phyloP scores from a whole-genome alignment of 2,329 filamentous ascomycete species.

The Pseudocercospora eumusae region DNA sequence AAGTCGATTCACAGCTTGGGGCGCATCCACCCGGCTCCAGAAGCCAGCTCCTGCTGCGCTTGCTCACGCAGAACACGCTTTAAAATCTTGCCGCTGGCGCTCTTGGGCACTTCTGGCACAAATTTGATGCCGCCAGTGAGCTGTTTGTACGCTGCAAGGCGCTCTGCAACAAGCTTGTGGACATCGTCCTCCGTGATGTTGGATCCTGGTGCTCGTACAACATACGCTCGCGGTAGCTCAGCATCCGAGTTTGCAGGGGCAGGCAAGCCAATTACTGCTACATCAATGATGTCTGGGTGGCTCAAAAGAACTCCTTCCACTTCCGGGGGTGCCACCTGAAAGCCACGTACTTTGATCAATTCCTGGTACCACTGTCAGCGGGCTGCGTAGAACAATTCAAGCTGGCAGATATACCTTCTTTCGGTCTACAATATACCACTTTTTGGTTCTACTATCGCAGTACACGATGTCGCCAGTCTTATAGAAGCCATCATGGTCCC shows the following conservation, averaged over 20 bases:
- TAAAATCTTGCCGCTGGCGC: neutral
- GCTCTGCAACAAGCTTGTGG: slow-evolving; percentile 42
- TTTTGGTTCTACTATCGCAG: neutral
- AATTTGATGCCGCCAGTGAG: slow-evolving; percentile 45
- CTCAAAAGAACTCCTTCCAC: slow-evolving; percentile 51
- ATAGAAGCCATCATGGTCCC: neutral
- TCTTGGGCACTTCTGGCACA: neutral
- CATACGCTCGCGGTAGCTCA: neutral
- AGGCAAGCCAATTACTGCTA: neutral
- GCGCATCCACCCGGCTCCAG: neutral
- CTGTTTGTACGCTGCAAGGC: slow-evolving; percentile 50
- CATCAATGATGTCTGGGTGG: slow-evolving; percentile 45
- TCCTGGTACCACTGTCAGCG: slow-evolving; percentile 37
- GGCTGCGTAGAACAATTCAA: neutral
- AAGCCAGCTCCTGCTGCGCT: neutral
- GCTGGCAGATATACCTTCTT: neutral
- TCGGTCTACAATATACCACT: neutral
- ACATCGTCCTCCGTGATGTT: slow-evolving; percentile 42
- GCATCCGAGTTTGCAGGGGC: neutral
- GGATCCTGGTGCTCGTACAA: neutral
- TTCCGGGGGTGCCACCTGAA: slow-evolving; percentile 55
- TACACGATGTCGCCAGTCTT: neutral
- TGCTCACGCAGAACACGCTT: neutral
- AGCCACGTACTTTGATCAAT: slow-evolving; percentile 57
- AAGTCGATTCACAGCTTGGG: neutral